Conservation (phyloP, 2,329 filamentous ascomycete genomes). For the Nothophoma quercina region DNA sequence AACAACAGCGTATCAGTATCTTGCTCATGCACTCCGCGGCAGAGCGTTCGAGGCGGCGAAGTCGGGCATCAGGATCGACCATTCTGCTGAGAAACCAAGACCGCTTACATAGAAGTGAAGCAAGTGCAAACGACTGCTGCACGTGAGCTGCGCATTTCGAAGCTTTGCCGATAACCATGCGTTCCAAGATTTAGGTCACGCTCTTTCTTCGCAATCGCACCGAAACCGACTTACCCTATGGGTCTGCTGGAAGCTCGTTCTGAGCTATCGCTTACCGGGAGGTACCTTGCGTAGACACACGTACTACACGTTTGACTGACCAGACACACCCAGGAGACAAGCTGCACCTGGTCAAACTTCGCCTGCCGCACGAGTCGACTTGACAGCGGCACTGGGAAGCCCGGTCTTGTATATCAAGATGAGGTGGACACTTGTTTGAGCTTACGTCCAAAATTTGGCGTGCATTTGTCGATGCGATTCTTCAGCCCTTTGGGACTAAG, state of each 20-base stretch:
- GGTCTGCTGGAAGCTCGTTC: constrained; percentile 7
- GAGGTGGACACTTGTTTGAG: constrained; percentile 18
- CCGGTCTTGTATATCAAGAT: constrained; percentile 9
- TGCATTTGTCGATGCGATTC: not conserved
- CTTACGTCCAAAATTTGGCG: constrained; percentile 10
- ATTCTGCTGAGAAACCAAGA: not conserved
- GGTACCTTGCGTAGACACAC: constrained; percentile 13
- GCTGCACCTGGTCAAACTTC: constrained; percentile 5
- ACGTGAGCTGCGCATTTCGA: not conserved
- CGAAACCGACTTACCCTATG: not conserved
- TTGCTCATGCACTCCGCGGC: not conserved
- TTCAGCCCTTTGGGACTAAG: constrained; percentile 13
- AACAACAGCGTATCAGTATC: not conserved
- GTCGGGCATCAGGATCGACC: constrained; percentile 7
- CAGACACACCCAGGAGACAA: constrained; percentile 10
- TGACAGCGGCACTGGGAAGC: constrained; percentile 15
- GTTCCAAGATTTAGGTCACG: constrained; percentile 1
- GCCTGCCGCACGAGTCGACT: constrained; percentile 16
- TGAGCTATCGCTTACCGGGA: constrained; percentile 3
- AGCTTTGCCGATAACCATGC: constrained; percentile 1
- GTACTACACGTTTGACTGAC: constrained; percentile 22
- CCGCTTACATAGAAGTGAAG: not conserved
- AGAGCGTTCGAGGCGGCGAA: not conserved
- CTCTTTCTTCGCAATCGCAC: not conserved
- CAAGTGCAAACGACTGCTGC: not conserved